Evolutionary conservation across 106 monocot species (phyloP).

Genomic region (Amphibolis antarctica): DNA sequence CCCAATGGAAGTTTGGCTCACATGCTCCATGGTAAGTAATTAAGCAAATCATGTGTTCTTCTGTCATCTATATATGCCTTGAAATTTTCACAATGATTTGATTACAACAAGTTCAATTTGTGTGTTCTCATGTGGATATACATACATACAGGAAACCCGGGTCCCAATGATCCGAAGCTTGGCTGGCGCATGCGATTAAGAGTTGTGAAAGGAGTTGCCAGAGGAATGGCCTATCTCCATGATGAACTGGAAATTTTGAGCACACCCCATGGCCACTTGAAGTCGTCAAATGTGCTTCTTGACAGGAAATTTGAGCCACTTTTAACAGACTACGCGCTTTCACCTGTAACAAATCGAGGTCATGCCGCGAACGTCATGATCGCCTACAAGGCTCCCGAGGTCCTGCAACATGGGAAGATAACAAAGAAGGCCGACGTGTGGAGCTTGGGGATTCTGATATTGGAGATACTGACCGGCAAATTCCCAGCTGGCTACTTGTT

Average conservation of each 20-base stretch:
- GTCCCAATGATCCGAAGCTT: conserved; percentile 16
- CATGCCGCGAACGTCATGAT: conserved; percentile 54
- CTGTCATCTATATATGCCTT: no score
- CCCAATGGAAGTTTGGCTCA: conserved; percentile 55
- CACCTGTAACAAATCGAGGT: conserved; percentile 45
- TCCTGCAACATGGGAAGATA: conserved; percentile 9
- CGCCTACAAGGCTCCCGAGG: conserved; percentile 83
- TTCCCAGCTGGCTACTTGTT: conserved; percentile 47
- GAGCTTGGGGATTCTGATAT: conserved; percentile 70
- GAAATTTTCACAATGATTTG: no score
- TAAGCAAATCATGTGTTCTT: not conserved
- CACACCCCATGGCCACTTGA: conserved; percentile 78
- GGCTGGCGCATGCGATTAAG: conserved; percentile 57
- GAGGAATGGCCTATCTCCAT: conserved; percentile 55
- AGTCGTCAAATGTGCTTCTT: conserved; percentile 82
- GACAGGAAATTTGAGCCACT: conserved; percentile 31
- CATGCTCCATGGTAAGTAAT: conserved; percentile 64
- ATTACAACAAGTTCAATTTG: no score
- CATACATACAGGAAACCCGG: not conserved
- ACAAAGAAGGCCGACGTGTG: conserved; percentile 87
- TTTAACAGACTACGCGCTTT: conserved; percentile 61
- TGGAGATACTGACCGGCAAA: conserved; percentile 74
- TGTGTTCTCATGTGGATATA: no score
- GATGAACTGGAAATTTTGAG: conserved; percentile 47
- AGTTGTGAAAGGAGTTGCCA: conserved; percentile 55